phyloP scores from a whole-genome alignment of 768 basidiomycete species.

The Pleurotus platypus region DNA sequence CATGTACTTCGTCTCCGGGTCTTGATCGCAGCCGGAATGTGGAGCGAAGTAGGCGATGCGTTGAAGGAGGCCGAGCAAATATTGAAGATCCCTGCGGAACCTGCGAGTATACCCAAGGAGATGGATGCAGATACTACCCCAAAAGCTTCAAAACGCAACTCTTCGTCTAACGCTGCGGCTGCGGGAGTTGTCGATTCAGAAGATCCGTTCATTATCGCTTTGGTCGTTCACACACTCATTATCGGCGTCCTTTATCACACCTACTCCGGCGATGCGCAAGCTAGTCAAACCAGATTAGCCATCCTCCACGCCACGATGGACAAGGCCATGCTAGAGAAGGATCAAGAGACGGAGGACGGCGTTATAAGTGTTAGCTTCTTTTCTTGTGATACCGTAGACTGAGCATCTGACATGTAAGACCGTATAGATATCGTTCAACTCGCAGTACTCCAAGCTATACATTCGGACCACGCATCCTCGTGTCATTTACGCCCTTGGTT shows the following conservation, averaged over 20 bases:
- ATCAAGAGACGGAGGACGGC: conserved; percentile 23
- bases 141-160: neutral
- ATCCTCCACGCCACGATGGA: conserved; percentile 69
- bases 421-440: conserved; percentile 23
- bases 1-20: conserved; percentile 55
- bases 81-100: conserved; percentile 35
- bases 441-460: conserved; percentile 34
- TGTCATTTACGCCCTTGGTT: conserved; percentile 58
- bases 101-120: conserved; percentile 4
- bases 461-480: conserved; percentile 68
- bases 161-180: neutral
- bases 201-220: conserved; percentile 18
- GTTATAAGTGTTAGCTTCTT: conserved; percentile 25
- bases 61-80: conserved; percentile 46
- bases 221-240: conserved; percentile 56
- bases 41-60: conserved; percentile 47
- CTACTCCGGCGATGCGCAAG: conserved; percentile 47
- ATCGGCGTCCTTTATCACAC: conserved; percentile 61
- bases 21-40: conserved; percentile 50
- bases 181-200: neutral
- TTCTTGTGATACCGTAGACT: neutral
- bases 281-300: conserved; percentile 48
- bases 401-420: neutral
- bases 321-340: conserved; percentile 39
- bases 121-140: conserved; percentile 1